Evolutionary conservation across 2,329 filamentous ascomycete species (phyloP), one percentile per base, ranked within the genome.

Genomic region (Penicillium palitans): DNA sequence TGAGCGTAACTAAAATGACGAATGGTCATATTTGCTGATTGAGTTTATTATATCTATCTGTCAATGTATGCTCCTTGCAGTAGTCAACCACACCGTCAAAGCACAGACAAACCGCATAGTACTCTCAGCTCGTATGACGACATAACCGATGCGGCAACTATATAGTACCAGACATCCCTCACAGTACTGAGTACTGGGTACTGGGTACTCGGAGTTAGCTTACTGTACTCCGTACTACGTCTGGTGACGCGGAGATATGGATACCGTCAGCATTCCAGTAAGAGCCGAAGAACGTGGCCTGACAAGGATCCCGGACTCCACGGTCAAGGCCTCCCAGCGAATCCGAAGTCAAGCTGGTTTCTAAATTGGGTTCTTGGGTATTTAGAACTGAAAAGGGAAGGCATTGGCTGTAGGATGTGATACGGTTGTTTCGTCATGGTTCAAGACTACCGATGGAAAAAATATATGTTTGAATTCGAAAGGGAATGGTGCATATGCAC

Each of bases 261-360:
- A 40, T 37, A 37, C 19, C 31, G 47, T 39, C 54, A 52, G 24
- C 46, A 39, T 56, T 52, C 39, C 24, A 52, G 40, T 44, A 13
- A 57, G 47, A 52, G 40, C 47, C 54, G 39, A 37, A 44, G 42
- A 58, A 54, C 55, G 42, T 55, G 55, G 50, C 35, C n/a, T 4
- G 51, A 44, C 48, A 15, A 45, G 39, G 48, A 31, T 31, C 12
- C 4, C n/a, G 40, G 24, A 52, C 31, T 44, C 45, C 27, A 24
- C 24, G 12, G 40, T 48, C 2, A 21, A 44, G 35, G 24, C 25
- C 21, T 52, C 55, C 47, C 17, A 45, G 27, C 10, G 37, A 45
- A 58, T 58, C 55, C 55, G 50, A 21, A 6, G 21, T 29, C 35
- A 57, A 33, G 13, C 42, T 3, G 27, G n/a, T 13, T 35, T 46